Base-by-base conservation (phyloP, 139 green algal species). In the Nannochloris sp. region DNA sequence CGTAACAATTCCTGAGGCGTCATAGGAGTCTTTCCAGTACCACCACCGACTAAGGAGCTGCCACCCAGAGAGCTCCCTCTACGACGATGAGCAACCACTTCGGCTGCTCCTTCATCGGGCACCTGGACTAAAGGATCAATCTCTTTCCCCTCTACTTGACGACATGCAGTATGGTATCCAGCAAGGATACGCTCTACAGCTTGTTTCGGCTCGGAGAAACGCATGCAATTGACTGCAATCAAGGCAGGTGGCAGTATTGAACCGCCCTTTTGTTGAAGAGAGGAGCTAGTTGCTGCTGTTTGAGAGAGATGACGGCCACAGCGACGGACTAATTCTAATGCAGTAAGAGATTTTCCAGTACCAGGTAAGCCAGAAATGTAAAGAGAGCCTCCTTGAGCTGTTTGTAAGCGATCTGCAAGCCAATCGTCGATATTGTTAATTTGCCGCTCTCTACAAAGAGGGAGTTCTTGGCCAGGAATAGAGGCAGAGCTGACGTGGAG, bases 201-300 rank as follows among this genome's bases (percentile, higher is more conserved):
- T 44, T 78, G 66, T 29, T 58, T 44, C 0, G 78, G 58, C 19
- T 65, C 47, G 3, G 59, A 38, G 33, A 85, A 60, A 4, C 61
- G 58, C 78, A 85, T 85, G 68, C 81, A 87, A 58, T 85, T 87
- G 45, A 87, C 75, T 14, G 74, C 78, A 9, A 87, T 35, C 23
- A 81, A 32, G 15, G 64, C 65, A 15, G 81, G 78, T 3, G 71
- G 73, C 9, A 33, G n/a, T n/a, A n/a, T n/a, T n/a, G n/a, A n/a
- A n/a, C 24, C 31, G 30, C 19, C 19, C 4, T 4, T 47, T 9
- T 44, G 19, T 38, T 27, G 14, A 9, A 15, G 30, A 27, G 31
- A 15, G 35, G 33, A n/a, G 9, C 9, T 9, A 31, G 35, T 24
- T 13, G 60, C 15, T 47, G 29, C 31, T 45, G 44, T 6, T 33